Conservation (phyloP, 148 eudicot genomes). For the Rhododendron simsii region DNA sequence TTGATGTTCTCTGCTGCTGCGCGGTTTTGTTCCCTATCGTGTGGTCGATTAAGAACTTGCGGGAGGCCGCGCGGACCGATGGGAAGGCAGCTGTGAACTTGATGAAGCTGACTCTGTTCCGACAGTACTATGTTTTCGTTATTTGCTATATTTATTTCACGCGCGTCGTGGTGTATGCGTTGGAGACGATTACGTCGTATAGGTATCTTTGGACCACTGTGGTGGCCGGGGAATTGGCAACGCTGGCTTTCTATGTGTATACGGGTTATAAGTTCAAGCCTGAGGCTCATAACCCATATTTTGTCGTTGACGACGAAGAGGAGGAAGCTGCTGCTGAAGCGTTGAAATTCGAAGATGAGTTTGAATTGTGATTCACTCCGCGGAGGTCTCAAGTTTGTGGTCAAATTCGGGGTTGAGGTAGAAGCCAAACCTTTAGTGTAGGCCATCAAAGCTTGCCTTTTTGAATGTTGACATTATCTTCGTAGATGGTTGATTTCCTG, state of each 20-base stretch:
- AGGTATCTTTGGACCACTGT: slow-evolving; percentile 63
- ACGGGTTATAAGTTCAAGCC: slow-evolving; percentile 70
- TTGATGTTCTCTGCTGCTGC: slow-evolving; percentile 72
- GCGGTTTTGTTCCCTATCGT: slow-evolving; percentile 78
- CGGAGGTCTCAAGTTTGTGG: background rate
- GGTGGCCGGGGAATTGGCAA: slow-evolving; percentile 62
- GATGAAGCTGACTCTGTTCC: slow-evolving; percentile 65
- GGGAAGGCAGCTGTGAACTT: slow-evolving; percentile 82
- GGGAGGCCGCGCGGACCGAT: slow-evolving; percentile 64
- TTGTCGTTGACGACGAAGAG: slow-evolving; percentile 69
- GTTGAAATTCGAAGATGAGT: slow-evolving; percentile 66
- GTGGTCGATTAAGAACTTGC: slow-evolving; percentile 74
- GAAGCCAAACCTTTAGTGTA: slow-evolving; percentile 4
- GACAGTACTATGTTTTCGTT: slow-evolving; percentile 72
- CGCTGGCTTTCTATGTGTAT: slow-evolving; percentile 60
- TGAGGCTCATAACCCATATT: slow-evolving; percentile 64
- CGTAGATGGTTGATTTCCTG: slow-evolving; percentile 8
- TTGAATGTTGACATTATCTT: background rate
- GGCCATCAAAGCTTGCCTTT: background rate
- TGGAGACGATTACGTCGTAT: slow-evolving; percentile 71
- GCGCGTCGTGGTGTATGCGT: slow-evolving; percentile 62
- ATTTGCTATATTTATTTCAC: slow-evolving; percentile 79
- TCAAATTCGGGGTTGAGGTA: slow-evolving; percentile 9
- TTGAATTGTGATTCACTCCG: slow-evolving; percentile 44
- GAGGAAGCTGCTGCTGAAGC: slow-evolving; percentile 73